Evolutionary conservation across 805 yeast genomes (phyloP).

Genomic region (Lipomyces anomalus): DNA sequence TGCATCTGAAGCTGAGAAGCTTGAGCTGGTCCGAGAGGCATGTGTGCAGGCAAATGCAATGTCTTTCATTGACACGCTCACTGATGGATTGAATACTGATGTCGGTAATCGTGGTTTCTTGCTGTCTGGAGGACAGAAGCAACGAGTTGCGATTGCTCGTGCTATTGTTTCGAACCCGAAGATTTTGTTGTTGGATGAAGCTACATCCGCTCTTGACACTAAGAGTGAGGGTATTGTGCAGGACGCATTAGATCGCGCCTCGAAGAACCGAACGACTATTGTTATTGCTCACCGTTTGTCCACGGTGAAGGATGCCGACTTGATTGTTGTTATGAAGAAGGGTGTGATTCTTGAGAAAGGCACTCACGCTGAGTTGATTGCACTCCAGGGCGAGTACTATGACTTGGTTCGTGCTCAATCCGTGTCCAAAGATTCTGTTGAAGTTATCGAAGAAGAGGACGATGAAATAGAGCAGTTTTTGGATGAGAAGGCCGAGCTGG

Average conservation of each 20-base stretch:
- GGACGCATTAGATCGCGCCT: conserved; percentile 40
- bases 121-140: conserved; percentile 64
- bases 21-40: conserved; percentile 39
- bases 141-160: conserved; percentile 58
- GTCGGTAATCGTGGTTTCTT: conserved; percentile 56
- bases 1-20: conserved; percentile 37
- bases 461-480: conserved; percentile 10
- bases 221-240: conserved; percentile 56
- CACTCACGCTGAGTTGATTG: conserved; percentile 31
- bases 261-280: conserved; percentile 40
- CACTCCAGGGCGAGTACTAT: conserved; percentile 26
- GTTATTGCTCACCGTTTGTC: conserved; percentile 49
- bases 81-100: conserved; percentile 44
- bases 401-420: conserved; percentile 29
- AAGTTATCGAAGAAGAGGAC: conserved; percentile 15
- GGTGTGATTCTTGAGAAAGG: conserved; percentile 44
- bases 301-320: conserved; percentile 45
- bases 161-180: conserved; percentile 53
- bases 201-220: conserved; percentile 61
- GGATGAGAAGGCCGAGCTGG: conserved; percentile 9
- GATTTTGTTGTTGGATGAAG: conserved; percentile 56
- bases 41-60: conserved; percentile 49
- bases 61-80: conserved; percentile 46
- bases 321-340: conserved; percentile 41
- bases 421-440: conserved; percentile 11